Conservation (phyloP, 2,329 filamentous ascomycete species). For the Aspergillus sp. region DNA sequence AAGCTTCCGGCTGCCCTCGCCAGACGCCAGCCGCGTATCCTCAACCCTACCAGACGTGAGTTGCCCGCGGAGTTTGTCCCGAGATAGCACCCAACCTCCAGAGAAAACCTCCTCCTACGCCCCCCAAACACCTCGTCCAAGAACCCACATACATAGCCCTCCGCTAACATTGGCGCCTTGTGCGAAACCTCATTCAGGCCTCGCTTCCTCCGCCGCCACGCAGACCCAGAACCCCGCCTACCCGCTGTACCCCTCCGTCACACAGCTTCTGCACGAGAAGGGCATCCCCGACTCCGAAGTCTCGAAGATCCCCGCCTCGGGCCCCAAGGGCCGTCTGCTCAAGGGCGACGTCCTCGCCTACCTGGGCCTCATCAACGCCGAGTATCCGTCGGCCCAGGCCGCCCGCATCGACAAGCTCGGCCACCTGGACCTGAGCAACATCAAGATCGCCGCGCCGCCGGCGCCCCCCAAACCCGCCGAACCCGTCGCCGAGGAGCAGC, state of each 20-base stretch:
- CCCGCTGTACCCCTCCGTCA: slow-evolving; percentile 70
- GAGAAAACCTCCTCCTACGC: not conserved
- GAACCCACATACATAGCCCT: not conserved
- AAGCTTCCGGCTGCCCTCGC: slow-evolving; percentile 34
- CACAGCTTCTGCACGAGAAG: slow-evolving; percentile 75
- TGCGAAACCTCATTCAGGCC: slow-evolving; percentile 21
- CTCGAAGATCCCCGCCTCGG: slow-evolving; percentile 79
- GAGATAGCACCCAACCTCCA: not conserved
- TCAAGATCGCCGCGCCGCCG: slow-evolving; percentile 68
- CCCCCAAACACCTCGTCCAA: not conserved
- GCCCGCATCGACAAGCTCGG: slow-evolving; percentile 70
- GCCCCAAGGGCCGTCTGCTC: slow-evolving; percentile 81
- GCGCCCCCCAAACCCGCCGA: slow-evolving; percentile 30
- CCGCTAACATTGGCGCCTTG: not conserved
- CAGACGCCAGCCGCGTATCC: slow-evolving; percentile 33
- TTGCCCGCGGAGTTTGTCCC: slow-evolving; percentile 12
- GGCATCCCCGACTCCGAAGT: slow-evolving; percentile 73
- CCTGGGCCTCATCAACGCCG: slow-evolving; percentile 71
- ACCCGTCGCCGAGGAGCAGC: slow-evolving; percentile 31
- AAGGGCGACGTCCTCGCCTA: slow-evolving; percentile 96
- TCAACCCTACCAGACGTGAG: slow-evolving; percentile 34
- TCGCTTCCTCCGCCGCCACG: slow-evolving; percentile 34
- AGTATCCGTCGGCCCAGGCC: slow-evolving; percentile 70
- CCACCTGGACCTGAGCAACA: slow-evolving; percentile 92
- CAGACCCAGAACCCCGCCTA: slow-evolving; percentile 45